Base-by-base conservation (phyloP, 2,329 filamentous ascomycete species). In the Talaromyces verruculosus region DNA sequence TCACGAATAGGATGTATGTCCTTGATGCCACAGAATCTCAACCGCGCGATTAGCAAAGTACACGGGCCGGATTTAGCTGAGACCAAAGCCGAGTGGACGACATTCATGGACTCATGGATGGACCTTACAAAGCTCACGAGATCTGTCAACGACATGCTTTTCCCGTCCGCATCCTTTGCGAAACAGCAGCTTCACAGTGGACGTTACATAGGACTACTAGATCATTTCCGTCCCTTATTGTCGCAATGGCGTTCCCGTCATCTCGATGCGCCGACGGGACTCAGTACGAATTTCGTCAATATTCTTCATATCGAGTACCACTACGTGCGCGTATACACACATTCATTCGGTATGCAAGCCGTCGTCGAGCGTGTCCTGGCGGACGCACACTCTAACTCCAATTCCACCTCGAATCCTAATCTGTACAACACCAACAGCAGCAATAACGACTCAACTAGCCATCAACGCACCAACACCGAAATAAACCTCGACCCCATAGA, bases 291-390 rank as follows among this genome's bases (percentile, higher is more conserved):
- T 7, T 79, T 83, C 13, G 81, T 81, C 61, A 81, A 83, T 49
- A 81, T 83, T 67, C 75, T 87, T 0, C 81, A 81, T 15, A 85
- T 87, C 17, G 84, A 87, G 66, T 86, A 82, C 67, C 76, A 81
- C 66, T 82, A 81, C 63, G 79, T 81, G 25, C 75, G 78, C 33
- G 79, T 81, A 3, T 82, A 79, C 73, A 79, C 74, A 35, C 78
- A 76, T 66, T 78, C 75, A 63, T 78, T 86, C 5, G 84, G 84
- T 2, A 83, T 87, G 74, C 84, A 87, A 72, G 84, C 84, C 2
- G 81, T 86, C 2, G 83, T 86, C 2, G 84, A 86, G 66, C 81
- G 84, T n/a, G 81, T 80, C 0, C 74, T 84, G 5, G 74, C 76
- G 41, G 75, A 78, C 57, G 70, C 25, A 6, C 49, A 53, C 71